Percentiles rank a stretch among this genome's conserved stretches.
These are phyloP conservation scores for Pestalotiopsis sp. DNA, from an alignment of 2,329 filamentous ascomycete species.

Conservation along the genomic window DNA sequence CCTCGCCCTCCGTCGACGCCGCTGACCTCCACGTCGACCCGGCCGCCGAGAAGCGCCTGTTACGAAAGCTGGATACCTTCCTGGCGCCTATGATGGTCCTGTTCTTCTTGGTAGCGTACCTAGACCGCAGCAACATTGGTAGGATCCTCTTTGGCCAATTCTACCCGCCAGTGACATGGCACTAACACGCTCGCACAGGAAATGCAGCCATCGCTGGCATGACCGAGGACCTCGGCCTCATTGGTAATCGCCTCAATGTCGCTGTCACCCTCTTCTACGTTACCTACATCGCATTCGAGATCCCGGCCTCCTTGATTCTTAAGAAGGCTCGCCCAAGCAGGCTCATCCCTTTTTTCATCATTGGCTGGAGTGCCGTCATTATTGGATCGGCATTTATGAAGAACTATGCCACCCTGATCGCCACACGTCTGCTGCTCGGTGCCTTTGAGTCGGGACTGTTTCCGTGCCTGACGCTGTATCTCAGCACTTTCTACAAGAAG, in stretches of 20 bases:
- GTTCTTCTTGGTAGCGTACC: slow-evolving; percentile 19
- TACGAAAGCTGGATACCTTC: slow-evolving; percentile 19
- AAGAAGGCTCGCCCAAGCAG: slow-evolving; percentile 49
- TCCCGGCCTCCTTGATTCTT: slow-evolving; percentile 34
- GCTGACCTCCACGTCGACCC: slow-evolving; percentile 14
- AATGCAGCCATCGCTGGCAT: slow-evolving; percentile 21
- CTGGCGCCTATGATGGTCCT: slow-evolving; percentile 19
- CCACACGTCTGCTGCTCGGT: slow-evolving; percentile 49
- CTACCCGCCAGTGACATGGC: background rate
- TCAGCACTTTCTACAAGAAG: slow-evolving; percentile 55
- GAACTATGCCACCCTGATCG: slow-evolving; percentile 44
- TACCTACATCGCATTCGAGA: slow-evolving; percentile 26
- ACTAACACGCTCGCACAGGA: slow-evolving; percentile 5
- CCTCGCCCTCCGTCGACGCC: background rate
- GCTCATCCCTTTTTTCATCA: slow-evolving; percentile 53
- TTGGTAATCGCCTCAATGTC: slow-evolving; percentile 17
- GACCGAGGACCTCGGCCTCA: slow-evolving; percentile 17
- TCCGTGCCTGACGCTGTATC: slow-evolving; percentile 39
- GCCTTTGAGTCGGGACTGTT: slow-evolving; percentile 44
- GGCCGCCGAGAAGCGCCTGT: slow-evolving; percentile 14
- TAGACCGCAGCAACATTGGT: slow-evolving; percentile 21
- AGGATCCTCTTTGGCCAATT: too few species aligned
- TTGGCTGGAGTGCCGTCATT: slow-evolving; percentile 49
- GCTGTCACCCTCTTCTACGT: slow-evolving; percentile 22
- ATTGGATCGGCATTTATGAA: slow-evolving; percentile 47